These are phyloP conservation scores for Flaveria bidentis DNA, from an alignment of 129 eudicot species.

Conservation along the genomic window DNA sequence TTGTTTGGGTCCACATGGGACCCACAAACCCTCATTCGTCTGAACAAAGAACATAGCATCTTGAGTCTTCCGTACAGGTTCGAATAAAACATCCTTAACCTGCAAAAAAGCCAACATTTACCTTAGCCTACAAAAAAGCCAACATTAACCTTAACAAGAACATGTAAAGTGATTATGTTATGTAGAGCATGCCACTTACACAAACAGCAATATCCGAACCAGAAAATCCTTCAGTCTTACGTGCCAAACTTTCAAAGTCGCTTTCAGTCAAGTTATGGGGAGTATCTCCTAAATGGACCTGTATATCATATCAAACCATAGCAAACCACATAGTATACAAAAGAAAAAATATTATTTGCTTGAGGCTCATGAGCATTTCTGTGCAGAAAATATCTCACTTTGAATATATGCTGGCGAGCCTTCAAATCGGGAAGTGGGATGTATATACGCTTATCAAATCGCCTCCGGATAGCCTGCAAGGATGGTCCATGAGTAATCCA, in stretches of 20 bases:
- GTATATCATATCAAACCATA: constrained; percentile 30
- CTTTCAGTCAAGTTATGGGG: constrained; percentile 79
- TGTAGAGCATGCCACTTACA: constrained; percentile 56
- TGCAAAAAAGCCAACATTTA: constrained; percentile 11
- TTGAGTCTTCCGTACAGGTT: constrained; percentile 95
- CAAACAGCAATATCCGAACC: constrained; percentile 95
- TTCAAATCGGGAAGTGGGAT: constrained; percentile 87
- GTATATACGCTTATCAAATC: constrained; percentile 87
- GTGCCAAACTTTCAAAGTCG: constrained; percentile 75
- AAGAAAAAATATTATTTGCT: too few species aligned
- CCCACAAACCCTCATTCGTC: constrained; percentile 66
- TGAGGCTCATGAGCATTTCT: not conserved
- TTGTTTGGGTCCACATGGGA: constrained; percentile 95
- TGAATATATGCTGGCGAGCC: constrained; percentile 89
- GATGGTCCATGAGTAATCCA: not conserved
- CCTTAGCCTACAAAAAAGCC: not conserved
- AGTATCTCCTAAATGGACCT: constrained; percentile 93
- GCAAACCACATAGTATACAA: not conserved
- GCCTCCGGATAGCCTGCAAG: constrained; percentile 67
- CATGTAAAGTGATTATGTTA: not conserved
- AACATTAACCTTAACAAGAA: not conserved
- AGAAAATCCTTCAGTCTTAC: constrained; percentile 91
- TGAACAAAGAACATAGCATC: constrained; percentile 86
- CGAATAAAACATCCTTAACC: constrained; percentile 95
- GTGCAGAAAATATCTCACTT: constrained; percentile 37